Evolutionary conservation across 176 grass and related monocot species (phyloP).

Genomic region (Pharus latifolius): DNA sequence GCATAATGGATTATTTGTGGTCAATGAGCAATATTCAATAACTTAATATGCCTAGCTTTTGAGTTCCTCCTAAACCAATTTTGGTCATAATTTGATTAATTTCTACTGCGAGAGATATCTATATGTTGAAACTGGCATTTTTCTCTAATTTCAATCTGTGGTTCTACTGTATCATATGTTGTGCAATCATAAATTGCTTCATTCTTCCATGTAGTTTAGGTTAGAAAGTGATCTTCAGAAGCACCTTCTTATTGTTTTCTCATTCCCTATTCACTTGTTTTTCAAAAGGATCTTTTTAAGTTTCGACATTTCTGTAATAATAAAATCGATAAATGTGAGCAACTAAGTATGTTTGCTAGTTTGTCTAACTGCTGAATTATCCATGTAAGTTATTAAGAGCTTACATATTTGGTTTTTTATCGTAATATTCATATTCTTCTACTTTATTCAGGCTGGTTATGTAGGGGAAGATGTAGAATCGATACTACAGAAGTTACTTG

Average conservation of each 20-base stretch:
- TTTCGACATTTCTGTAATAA: too few relatives aligned
- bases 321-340: too few relatives aligned
- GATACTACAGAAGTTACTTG: conserved; percentile 86
- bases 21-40: not conserved
- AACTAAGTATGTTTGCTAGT: too few relatives aligned
- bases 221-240: not conserved
- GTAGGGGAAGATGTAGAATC: conserved; percentile 99
- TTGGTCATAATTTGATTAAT: not conserved
- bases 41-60: not conserved
- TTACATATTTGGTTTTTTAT: too few relatives aligned
- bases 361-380: too few relatives aligned
- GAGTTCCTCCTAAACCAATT: not conserved
- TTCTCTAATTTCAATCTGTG: not conserved
- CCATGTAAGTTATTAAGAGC: too few relatives aligned
- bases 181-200: not conserved
- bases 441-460: conserved; percentile 81
- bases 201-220: not conserved
- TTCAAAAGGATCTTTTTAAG: too few relatives aligned
- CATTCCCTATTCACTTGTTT: too few relatives aligned
- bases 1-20: not conserved
- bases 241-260: too few relatives aligned
- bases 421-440: too few relatives aligned
- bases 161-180: not conserved
- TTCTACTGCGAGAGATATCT: not conserved
- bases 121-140: not conserved